A percentile compares a stretch with the other conserved stretches of the same genome.
Evolutionary conservation across 306 rosid genomes (phyloP).

Genomic region (Leucaena leucocephala): DNA sequence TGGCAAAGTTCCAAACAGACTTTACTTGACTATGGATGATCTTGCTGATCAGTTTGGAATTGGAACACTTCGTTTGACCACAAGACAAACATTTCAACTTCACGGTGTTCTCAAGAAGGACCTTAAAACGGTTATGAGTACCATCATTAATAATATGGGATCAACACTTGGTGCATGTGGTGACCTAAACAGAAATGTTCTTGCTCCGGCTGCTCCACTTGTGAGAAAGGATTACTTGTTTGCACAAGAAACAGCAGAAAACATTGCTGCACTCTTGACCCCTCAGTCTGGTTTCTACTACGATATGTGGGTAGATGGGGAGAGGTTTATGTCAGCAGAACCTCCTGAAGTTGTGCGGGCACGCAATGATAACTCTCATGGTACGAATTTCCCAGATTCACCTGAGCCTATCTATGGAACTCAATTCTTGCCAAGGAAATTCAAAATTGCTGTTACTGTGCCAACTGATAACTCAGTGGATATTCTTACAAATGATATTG

Average conservation of each 20-base stretch:
- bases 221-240: slow-evolving; percentile 80
- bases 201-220: slow-evolving; percentile 96
- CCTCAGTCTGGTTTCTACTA: slow-evolving; percentile 99
- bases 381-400: slow-evolving; percentile 87
- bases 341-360: slow-evolving; percentile 82
- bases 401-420: slow-evolving; percentile 97
- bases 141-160: slow-evolving; percentile 82
- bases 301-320: slow-evolving; percentile 98
- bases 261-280: slow-evolving; percentile 83
- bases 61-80: slow-evolving; percentile 93
- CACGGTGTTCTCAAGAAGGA: slow-evolving; percentile 95
- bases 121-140: slow-evolving; percentile 83
- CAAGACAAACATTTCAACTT: slow-evolving; percentile 96
- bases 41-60: slow-evolving; percentile 99
- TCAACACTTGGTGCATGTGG: slow-evolving; percentile 98
- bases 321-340: slow-evolving; percentile 74
- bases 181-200: slow-evolving; percentile 93
- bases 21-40: slow-evolving; percentile 97
- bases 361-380: slow-evolving; percentile 90
- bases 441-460: slow-evolving; percentile 96
- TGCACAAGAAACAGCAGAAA: slow-evolving; percentile 93
- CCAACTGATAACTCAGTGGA: slow-evolving; percentile 97
- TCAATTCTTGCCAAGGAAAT: slow-evolving; percentile 95
- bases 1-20: slow-evolving; percentile 85
- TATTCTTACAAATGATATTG: slow-evolving; percentile 89